phyloP scores from a whole-genome alignment of 305 asterid genomes.

The Solanum hybrid region DNA sequence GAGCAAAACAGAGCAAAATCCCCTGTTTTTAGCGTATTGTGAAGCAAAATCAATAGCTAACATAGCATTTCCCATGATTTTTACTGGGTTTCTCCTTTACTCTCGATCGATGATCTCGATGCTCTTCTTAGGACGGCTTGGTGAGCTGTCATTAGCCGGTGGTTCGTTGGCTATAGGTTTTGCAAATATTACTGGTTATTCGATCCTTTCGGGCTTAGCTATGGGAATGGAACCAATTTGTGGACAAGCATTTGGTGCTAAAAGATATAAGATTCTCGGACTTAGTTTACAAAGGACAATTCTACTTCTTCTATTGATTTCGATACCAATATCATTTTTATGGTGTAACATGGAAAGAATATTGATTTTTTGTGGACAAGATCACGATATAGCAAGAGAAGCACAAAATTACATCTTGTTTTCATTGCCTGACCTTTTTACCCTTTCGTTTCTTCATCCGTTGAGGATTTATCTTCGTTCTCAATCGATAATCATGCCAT shows the following conservation, averaged over 20 bases:
- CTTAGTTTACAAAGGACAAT: not conserved
- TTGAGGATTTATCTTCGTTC: slow-evolving; percentile 7
- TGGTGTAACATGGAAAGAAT: slow-evolving; percentile 1
- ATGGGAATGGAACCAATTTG: slow-evolving; percentile 42
- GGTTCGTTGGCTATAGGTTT: slow-evolving; percentile 28
- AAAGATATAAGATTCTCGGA: not conserved
- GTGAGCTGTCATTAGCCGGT: slow-evolving; percentile 26
- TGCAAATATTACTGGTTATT: slow-evolving; percentile 31
- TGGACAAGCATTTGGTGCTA: slow-evolving; percentile 34
- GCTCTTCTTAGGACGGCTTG: slow-evolving; percentile 29
- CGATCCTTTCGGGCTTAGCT: slow-evolving; percentile 24
- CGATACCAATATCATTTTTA: not conserved
- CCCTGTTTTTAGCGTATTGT: not conserved
- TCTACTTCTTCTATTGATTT: not conserved
- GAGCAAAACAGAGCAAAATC: slow-evolving; percentile 3
- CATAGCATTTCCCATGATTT: slow-evolving; percentile 26
- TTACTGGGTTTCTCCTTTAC: slow-evolving; percentile 23
- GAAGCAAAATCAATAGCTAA: slow-evolving; percentile 23
- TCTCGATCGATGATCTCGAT: slow-evolving; percentile 29
- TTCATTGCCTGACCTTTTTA: not conserved
- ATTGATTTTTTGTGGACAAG: slow-evolving; percentile 1
- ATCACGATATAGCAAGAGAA: not conserved
- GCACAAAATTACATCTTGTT: not conserved
- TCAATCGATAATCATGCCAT: slow-evolving; percentile 4
- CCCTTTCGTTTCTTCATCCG: not conserved